Base-by-base conservation (phyloP, 805 yeast species). In the Kluyveromyces nonfermentans region DNA sequence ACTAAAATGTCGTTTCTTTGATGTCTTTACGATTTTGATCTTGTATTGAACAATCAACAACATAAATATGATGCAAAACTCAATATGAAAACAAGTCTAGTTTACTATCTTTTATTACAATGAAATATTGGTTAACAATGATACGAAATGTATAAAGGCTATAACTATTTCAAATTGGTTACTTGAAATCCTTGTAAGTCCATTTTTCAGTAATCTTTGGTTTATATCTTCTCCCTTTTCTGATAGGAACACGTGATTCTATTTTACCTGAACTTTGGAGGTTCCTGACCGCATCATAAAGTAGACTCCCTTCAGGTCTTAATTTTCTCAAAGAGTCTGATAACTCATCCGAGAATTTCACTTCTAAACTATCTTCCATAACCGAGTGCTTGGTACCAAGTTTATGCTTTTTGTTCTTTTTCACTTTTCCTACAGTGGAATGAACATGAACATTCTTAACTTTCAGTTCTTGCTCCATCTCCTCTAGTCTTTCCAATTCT, bases 171-270 rank as follows among this genome's bases (percentile, higher is more conserved):
- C 12, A 25, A 25, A 25, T 14, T 25, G 14, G 44, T 56, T 70
- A 82, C 66, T 82, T 81, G 59, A 85, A 85, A 66, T 90, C 95
- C 69, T 90, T 90, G 68, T 84, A 85, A 30, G 89, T 75, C 94
- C 95, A 87, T 67, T 89, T 90, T 64, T 90, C 96, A 25, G 95
- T 84, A 49, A 83, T 66, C 71, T 83, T 86, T 46, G 74, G 82
- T 53, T 78, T 72, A 57, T 81, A 82, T 60, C 77, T 81, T 59
- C 82, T 76, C 62, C 77, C 78, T 51, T 71, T 72, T 46, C 76
- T 78, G 33, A 57, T 52, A 10, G 82, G 85, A 32, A 80, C 74
- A 66, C 97, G 78, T 5, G 95, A 72, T 64, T 90, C 98, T 44
- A 93, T 72, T 58, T 82, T 77, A 53, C 98, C 98, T 25, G 81